Evolutionary conservation across 768 basidiomycete genomes (phyloP), one percentile per base, ranked within the genome.

Genomic region (Tylopilus sp.): DNA sequence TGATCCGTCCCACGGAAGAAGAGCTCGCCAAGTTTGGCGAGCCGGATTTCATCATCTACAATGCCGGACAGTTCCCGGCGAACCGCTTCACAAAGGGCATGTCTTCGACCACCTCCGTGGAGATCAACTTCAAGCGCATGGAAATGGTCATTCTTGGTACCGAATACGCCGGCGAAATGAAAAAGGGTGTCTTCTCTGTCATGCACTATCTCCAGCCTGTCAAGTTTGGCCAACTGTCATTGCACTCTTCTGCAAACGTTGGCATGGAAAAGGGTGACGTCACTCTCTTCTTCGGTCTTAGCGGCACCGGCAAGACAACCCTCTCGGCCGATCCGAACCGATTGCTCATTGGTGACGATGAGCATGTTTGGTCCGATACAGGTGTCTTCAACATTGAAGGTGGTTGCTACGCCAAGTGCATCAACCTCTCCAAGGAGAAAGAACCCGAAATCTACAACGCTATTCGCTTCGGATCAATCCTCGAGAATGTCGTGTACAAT

Each of bases 361-460:
- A 98, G 74, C 97, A 99, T 69, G 97, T 99, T 64, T 99, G 97
- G 97, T 93, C 92, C 15, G 97, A 99, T 72, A 86, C 79, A 17
- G 97, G 97, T 65, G 95, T 99, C 54, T 99, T 99, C 85, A 98
- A 98, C 80, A 99, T 99, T 65, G 97, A 99, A 67, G 97, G 97
- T 57, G 97, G 97, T 44, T 99, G 97, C 73, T 99, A 98, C 69
- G 97, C 97, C 71, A 98, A 99, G 75, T 87, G 84, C 71, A 88
- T 98, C 77, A 97, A 97, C 77, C 84, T 99, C 53, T 93, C 93
- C 38, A 83, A 85, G 21, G 91, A 97, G 73, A 98, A 98, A 78
- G 97, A 99, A 67, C 97, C 97, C 47, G 97, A 98, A 69, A 99
- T 99, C 66, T 95, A 73, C 80, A 86, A 83, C 64, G 97, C 97